Base-by-base conservation (phyloP, 371 early-diverging fungal genomes). In the Mortierella sp. region DNA sequence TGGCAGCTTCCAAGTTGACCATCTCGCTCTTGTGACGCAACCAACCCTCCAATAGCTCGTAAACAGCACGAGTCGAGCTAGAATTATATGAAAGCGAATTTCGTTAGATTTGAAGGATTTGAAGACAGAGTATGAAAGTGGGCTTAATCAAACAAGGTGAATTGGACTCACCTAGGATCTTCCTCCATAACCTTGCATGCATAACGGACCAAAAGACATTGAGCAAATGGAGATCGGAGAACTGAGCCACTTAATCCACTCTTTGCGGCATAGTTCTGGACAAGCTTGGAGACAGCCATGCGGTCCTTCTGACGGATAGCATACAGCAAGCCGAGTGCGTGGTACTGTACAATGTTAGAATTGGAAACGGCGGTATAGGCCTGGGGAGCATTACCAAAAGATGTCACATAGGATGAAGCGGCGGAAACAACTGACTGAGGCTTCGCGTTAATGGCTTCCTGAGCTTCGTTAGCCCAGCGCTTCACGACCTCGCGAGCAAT, bases 1-100 rank as follows among this genome's bases (percentile, higher is more conserved):
- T 95, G 41, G 98, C 98, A n/a, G 98, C 98, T 85, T 98, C 99
- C 68, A 96, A 89, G 62, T 94, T 94, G 63, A 99, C 98, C 95
- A 98, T 97, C 74, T 99, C 98, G 74, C 94, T 95, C 86, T 96
- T 94, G 85, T 98, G 97, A 72, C 96, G 87, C 65, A 98, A 87
- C 92, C 93, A 97, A 32, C 92, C 94, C 83, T 98, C 97, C 74
- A 99, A 86, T 72, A 94, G 76, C 58, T 94, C 93, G 78, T 94
- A 95, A 69, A 98, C 88, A 69, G 88, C 91, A 43, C 86, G 88
- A 7, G 88, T 84, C 19, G 94, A 88, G 67, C 95, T 94, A 67
- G n/a, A 21, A 73, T 41, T 32, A 45, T 28, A 47, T 58, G 41
- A 24, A 11, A 57, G 36, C 16, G 16, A 10, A 16, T 41, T 41